These are phyloP conservation scores for Periconia sp. DNA, from an alignment of 2,329 filamentous ascomycete genomes.

Conservation along the genomic window DNA sequence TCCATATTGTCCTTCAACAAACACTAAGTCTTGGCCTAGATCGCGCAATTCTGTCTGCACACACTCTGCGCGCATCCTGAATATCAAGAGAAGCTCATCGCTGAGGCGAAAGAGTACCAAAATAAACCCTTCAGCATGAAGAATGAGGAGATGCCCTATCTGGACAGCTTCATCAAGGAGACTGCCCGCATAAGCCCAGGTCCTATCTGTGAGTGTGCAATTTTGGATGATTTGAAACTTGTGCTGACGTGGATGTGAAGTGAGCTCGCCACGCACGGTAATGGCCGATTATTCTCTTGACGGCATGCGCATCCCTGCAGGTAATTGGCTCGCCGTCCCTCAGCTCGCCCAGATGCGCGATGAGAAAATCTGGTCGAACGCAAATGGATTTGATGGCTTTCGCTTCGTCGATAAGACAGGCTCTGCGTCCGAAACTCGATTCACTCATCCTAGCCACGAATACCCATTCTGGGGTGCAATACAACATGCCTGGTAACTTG, in stretches of 20 bases:
- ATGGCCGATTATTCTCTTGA: not conserved
- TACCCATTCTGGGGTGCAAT: conserved; percentile 3
- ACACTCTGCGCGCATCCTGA: conserved; percentile 2
- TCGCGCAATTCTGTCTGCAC: conserved; percentile 4
- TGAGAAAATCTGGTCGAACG: not conserved
- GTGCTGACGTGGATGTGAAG: not conserved
- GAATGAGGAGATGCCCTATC: conserved; percentile 6
- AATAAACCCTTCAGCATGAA: not conserved
- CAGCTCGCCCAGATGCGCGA: conserved; percentile 3
- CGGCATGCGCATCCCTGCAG: not conserved
- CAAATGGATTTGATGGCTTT: not conserved
- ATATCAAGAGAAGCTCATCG: not conserved
- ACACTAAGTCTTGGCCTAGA: too few species aligned
- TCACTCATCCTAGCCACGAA: conserved; percentile 2
- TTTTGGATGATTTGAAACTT: too few species aligned
- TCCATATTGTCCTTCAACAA: too few species aligned
- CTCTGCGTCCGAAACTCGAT: not conserved
- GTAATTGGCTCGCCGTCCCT: conserved; percentile 3
- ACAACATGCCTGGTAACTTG: not conserved
- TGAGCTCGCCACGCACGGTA: not conserved
- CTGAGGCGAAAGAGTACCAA: not conserved
- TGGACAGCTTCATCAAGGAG: conserved; percentile 6
- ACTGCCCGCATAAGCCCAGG: conserved; percentile 3
- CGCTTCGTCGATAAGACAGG: not conserved
- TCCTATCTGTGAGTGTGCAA: conserved; percentile 2